Base-by-base conservation (phyloP, 2,329 filamentous ascomycete genomes). In the Cladorrhinum sp. region DNA sequence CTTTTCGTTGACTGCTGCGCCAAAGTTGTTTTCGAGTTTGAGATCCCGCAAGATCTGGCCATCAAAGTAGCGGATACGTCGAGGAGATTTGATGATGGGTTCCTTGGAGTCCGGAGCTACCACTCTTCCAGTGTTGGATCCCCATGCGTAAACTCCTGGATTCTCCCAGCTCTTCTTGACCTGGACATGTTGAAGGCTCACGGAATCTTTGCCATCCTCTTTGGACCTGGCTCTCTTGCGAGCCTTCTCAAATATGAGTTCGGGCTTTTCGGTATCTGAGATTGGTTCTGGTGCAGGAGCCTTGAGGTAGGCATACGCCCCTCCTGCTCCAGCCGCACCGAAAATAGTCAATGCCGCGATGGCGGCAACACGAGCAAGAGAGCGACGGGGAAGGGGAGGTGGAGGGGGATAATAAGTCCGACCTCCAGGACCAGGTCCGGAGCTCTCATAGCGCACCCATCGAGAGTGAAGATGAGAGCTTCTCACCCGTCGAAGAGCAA, bases 121-220 rank as follows among this genome's bases (percentile, higher is more conserved):
- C n/a, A 96, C 93, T 67, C 84, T 84, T 62, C 92, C 91, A 16
- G 80, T 79, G 69, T 99, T 99, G 18, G 89, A 92, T 0, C 95
- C 95, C 93, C 95, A 99, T 4, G 89, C 86, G 75, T 96, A 98
- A 0, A 98, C 89, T 1, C 93, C 95, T 0, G 95, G 93, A 62
- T 90, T 87, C 74, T 86, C 85, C 81, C 83, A 86, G 74, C 91
- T 96, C 71, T 85, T 86, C 77, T 90, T 92, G 61, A 96, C 90
- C 77, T 97, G 93, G 5, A 91, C 77, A 75, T 96, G 92, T 72
- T 96, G 91, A 10, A 90, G 91, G 71, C 90, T 93, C 67, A 96
- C 85, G 60, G 90, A 75, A 58, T 92, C 89, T 60, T 90, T 78
- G 64, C 88, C 87, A 65, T 92, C 88, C 73, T 93, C 90, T 65